Evolutionary conservation across 352 stramenopile species (phyloP).

Genomic region (Aphanomyces cochlioides): DNA sequence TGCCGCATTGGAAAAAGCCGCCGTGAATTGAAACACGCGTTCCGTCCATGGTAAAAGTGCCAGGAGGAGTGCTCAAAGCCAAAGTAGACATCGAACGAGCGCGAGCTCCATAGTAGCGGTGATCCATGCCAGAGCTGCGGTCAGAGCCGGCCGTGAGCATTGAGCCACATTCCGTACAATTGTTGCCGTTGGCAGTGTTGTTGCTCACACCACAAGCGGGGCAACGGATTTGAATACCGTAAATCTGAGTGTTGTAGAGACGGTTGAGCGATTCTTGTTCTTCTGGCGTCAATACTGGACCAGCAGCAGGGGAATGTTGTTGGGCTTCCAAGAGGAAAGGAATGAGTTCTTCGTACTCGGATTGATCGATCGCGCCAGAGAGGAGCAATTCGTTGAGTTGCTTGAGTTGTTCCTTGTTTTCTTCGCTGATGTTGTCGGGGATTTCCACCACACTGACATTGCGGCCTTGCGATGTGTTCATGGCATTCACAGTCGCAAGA

Average conservation of each 20-base stretch:
- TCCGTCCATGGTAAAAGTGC: slow-evolving; percentile 73
- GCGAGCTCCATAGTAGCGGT: slow-evolving; percentile 62
- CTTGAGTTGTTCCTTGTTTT: slow-evolving; percentile 82
- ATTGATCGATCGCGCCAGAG: slow-evolving; percentile 73
- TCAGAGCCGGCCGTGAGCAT: slow-evolving; percentile 69
- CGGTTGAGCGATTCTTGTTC: slow-evolving; percentile 79
- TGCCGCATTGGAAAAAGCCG: slow-evolving; percentile 78
- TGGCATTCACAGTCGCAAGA: slow-evolving; percentile 72
- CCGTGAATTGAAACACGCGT: slow-evolving; percentile 80
- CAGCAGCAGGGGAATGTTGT: slow-evolving; percentile 38
- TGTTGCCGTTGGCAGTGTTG: slow-evolving; percentile 86
- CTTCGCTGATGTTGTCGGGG: slow-evolving; percentile 71
- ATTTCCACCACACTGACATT: slow-evolving; percentile 81
- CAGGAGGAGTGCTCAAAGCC: slow-evolving; percentile 62
- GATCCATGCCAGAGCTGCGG: slow-evolving; percentile 38
- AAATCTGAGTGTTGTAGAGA: slow-evolving; percentile 69
- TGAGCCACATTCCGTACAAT: slow-evolving; percentile 82
- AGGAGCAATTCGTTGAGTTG: slow-evolving; percentile 83
- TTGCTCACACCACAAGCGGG: slow-evolving; percentile 79
- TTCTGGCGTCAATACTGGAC: slow-evolving; percentile 66
- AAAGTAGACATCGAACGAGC: slow-evolving; percentile 62
- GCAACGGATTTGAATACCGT: slow-evolving; percentile 84
- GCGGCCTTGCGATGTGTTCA: slow-evolving; percentile 34
- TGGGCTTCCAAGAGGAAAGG: slow-evolving; percentile 81
- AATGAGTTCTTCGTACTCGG: slow-evolving; percentile 83